Evolutionary conservation across 352 stramenopile genomes (phyloP).

Genomic region (Pelagophyceae sp.): DNA sequence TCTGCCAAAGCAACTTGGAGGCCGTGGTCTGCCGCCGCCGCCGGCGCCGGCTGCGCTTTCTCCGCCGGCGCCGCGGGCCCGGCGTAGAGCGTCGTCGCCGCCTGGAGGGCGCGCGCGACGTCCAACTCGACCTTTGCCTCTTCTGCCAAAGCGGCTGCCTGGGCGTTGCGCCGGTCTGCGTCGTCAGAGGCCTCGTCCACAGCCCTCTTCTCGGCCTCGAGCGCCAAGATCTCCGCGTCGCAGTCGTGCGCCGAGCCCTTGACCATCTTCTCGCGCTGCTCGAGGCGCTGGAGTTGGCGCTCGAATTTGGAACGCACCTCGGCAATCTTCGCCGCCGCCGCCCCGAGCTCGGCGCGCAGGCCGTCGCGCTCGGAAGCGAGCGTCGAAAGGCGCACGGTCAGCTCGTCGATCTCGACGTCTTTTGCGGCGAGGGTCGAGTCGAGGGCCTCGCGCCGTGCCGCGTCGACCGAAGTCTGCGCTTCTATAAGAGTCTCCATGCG

Average conservation of each 20-base stretch:
- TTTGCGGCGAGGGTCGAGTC: neutral
- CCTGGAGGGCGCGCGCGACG: neutral
- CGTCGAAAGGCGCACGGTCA: neutral
- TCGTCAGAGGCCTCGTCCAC: neutral
- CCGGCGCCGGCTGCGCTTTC: neutral
- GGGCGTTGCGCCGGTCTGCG: neutral
- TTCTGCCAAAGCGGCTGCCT: neutral
- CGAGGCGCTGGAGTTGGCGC: constrained; percentile 2
- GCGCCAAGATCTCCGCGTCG: neutral
- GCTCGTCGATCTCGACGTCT: constrained; percentile 11
- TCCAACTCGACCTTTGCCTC: neutral
- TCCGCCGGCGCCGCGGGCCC: neutral
- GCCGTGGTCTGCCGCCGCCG: neutral
- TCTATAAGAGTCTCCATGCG: constrained; percentile 14
- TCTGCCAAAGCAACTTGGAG: neutral
- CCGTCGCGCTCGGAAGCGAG: neutral
- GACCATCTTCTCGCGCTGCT: constrained; percentile 17
- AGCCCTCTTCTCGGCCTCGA: neutral
- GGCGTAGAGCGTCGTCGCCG: neutral
- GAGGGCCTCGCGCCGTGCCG: neutral
- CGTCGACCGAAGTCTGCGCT: constrained; percentile 9
- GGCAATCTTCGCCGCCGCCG: neutral
- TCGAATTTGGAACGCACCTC: constrained; percentile 11
- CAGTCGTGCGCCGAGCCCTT: constrained; percentile 12
- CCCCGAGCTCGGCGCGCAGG: neutral